Base-by-base conservation (phyloP, 176 grass and related monocot genomes). In the Oryza meridionalis region DNA sequence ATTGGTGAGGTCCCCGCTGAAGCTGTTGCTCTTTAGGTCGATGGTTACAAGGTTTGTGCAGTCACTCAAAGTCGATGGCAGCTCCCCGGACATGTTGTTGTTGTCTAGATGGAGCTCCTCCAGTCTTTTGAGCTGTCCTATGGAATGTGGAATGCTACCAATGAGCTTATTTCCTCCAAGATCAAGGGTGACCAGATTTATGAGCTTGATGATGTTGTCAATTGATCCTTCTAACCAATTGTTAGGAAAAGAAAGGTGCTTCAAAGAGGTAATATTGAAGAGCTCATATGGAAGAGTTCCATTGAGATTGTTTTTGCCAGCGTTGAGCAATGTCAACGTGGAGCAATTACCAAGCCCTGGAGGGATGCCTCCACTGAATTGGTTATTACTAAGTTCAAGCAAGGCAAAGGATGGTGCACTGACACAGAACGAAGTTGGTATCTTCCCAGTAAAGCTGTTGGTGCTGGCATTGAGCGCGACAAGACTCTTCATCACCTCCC, bases 381-480 rank as follows among this genome's bases (percentile, higher is more conserved):
- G 6, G 24, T 92, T 92, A 53, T 84, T 77, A 19, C 78, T 76
- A 71, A 92, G 83, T 11, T 90, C 90, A 17, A 92, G 50, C 22
- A 84, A 26, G 2, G 3, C 26, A n/a, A 92, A 68, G 16, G 47
- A 72, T 25, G 83, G 53, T 0, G 53, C 2, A 0, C 40, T 81
- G 4, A 7, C 58, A 70, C 87, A 90, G 1, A 89, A 67, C 0
- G 17, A 17, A n/a, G 55, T n/a, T n/a, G 79, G 87, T 79, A 92
- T 76, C 24, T 47, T 31, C 46, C 87, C 87, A 8, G 26, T 76
- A 44, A 92, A 89, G 10, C 74, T 80, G 35, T 92, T 92, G 38
- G 73, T 89, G 70, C 90, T 92, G 24, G 26, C 82, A 29, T 92
- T 92, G 26, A 92, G 51, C 0, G 9, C 69, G 0, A 74, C 49